phyloP scores from a whole-genome alignment of 2,329 filamentous ascomycete species.

The Fusarium veterinarium region DNA sequence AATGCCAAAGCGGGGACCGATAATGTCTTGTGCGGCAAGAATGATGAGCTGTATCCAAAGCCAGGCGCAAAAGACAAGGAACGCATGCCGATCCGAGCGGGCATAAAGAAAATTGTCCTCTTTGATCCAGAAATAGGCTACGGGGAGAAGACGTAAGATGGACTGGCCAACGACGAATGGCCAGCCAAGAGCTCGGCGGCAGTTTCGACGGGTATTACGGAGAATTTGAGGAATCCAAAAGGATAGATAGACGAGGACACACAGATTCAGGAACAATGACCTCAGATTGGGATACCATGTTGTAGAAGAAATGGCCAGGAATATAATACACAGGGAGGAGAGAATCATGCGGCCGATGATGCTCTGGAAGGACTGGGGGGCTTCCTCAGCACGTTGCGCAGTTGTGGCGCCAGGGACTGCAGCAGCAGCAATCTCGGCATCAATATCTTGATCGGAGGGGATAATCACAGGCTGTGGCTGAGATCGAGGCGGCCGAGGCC shows the following conservation, averaged over 20 bases:
- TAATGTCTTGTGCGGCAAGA: constrained; percentile 82
- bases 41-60: constrained; percentile 86
- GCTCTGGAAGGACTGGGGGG: constrained; percentile 61
- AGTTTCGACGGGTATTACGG: constrained; percentile 90
- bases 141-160: constrained; percentile 78
- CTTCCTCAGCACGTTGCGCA: constrained; percentile 43
- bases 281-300: constrained; percentile 70
- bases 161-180: constrained; percentile 90
- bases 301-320: constrained; percentile 68
- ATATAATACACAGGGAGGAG: constrained; percentile 64
- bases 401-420: constrained; percentile 48
- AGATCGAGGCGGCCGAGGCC: constrained; percentile 30
- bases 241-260: constrained; percentile 83
- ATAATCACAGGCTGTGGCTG: constrained; percentile 63
- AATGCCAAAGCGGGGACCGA: constrained; percentile 90
- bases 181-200: constrained; percentile 90
- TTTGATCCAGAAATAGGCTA: constrained; percentile 86
- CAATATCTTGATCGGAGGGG: constrained; percentile 72
- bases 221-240: constrained; percentile 94
- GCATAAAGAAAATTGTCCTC: constrained; percentile 85
- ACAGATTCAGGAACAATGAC: constrained; percentile 67
- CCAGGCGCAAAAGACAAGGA: constrained; percentile 75
- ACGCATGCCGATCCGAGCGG: constrained; percentile 72
- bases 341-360: constrained; percentile 69
- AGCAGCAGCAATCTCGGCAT: constrained; percentile 66